Conservation (phyloP, 2,329 filamentous ascomycete genomes). For the Sporothrix luriei region DNA sequence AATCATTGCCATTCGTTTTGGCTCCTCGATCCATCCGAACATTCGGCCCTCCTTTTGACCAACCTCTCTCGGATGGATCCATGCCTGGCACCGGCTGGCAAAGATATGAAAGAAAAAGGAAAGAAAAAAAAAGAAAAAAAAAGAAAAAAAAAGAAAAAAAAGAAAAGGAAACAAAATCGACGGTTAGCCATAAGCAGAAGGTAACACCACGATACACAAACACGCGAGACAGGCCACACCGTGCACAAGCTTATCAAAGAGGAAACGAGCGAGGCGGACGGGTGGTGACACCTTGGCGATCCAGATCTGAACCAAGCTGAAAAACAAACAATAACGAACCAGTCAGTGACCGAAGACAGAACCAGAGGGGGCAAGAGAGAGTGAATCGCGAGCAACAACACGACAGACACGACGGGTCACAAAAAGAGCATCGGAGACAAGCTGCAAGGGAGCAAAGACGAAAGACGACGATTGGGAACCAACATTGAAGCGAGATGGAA, state of each 20-base stretch:
- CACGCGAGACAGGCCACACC: conserved; percentile 10
- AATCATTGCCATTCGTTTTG: not conserved
- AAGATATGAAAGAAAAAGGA: not conserved
- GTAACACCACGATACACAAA: conserved; percentile 5
- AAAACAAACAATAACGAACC: not conserved
- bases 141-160: too few species aligned
- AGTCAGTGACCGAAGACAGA: not conserved
- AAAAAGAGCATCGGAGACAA: not conserved
- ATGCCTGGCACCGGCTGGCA: conserved; percentile 11
- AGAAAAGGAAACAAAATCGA: too few species aligned
- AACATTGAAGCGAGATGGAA: not conserved
- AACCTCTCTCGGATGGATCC: not conserved
- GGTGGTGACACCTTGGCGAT: conserved; percentile 15
- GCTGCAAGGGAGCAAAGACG: not conserved
- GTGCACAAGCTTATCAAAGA: conserved; percentile 21
- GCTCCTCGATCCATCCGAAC: not conserved
- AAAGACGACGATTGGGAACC: not conserved
- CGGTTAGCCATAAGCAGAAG: not conserved
- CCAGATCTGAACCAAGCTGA: conserved; percentile 22
- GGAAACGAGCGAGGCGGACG: not conserved
- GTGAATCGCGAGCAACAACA: not conserved
- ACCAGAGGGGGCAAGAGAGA: conserved; percentile 7
- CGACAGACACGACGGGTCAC: not conserved
- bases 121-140: too few species aligned
- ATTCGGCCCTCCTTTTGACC: not conserved